Evolutionary conservation across 2,329 filamentous ascomycete genomes (phyloP), one percentile per base, ranked within the genome.

Genomic region (Neonectria sp.): DNA sequence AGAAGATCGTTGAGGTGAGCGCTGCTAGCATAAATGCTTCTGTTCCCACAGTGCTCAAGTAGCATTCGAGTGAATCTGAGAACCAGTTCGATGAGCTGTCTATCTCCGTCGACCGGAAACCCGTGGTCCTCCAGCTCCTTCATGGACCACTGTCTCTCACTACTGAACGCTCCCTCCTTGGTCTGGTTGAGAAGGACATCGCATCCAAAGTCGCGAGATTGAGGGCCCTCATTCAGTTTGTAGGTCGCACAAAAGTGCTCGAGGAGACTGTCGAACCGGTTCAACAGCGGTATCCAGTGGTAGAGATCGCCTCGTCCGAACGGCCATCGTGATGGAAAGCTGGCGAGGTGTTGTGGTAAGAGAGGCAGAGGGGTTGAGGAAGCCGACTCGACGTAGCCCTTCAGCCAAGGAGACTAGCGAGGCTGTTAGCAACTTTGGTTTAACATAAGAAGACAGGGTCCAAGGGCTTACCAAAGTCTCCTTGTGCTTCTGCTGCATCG

Each of bases 251-350:
- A 94, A 79, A 97, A 95, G 45, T 90, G 86, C 75, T 97, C 94
- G 46, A 99, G 85, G 71, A 98, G 91, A 76, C 89, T 90, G 81
- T 99, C 96, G 81, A 99, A 98, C 65, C 95, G 92, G 81, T 99
- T 97, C 67, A 99, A 84, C 27, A 97, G 88, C 31, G 93, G 92
- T 73, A 99, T 98, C 97, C 97, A 99, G 85, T 99, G 95, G 79
- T 98, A 98, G 33, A 98, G 86, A 80, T 99, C 96, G 68, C 96
- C 97, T 79, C 95, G 90, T 45, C 95, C 95, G 77, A 98, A 97
- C 2, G 95, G 95, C 96, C 96, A 99, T 87, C 92, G 87, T 71
- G 91, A 91, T 65, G 95, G 95, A 79, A 98, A 98, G 63, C 88
- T 89, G 75, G 88, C 86, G 71, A 99, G 92, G 73, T 92, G 89